Percentiles rank a stretch among this genome's conserved stretches.
phyloP scores from a whole-genome alignment of 2,329 filamentous ascomycete genomes.

The Trichophyton equinum region DNA sequence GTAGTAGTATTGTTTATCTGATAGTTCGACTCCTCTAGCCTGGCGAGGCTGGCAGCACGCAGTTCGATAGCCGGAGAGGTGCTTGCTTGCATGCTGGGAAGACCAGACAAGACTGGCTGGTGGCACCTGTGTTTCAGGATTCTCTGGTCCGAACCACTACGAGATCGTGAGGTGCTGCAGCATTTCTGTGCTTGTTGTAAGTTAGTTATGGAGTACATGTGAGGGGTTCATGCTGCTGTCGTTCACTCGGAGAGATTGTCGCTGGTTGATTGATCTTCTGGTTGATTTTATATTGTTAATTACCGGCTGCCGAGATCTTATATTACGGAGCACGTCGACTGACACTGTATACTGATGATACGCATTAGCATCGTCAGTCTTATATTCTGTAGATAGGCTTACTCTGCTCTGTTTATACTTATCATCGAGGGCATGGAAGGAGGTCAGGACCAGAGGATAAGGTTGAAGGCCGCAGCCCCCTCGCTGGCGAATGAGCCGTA shows the following conservation, averaged over 20 bases:
- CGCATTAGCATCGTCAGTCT: neutral
- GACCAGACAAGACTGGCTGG: neutral
- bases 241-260: neutral
- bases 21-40: neutral
- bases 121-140: constrained; percentile 1
- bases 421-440: too few species aligned
- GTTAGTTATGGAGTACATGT: neutral
- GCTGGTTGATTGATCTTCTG: neutral
- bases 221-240: neutral
- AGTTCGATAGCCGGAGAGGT: neutral
- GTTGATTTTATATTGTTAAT: neutral
- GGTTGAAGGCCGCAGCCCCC: neutral
- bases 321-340: too few species aligned
- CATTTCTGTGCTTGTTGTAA: neutral
- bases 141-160: neutral
- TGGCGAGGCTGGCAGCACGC: neutral
- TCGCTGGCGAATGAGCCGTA: neutral
- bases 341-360: too few species aligned
- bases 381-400: neutral
- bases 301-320: neutral
- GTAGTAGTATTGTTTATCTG: neutral
- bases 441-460: neutral
- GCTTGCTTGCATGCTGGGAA: neutral
- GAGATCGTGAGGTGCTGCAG: neutral
- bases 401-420: neutral